These are phyloP conservation scores for Phytopythium boreale DNA, from an alignment of 352 stramenopile species.

Conservation along the genomic window DNA sequence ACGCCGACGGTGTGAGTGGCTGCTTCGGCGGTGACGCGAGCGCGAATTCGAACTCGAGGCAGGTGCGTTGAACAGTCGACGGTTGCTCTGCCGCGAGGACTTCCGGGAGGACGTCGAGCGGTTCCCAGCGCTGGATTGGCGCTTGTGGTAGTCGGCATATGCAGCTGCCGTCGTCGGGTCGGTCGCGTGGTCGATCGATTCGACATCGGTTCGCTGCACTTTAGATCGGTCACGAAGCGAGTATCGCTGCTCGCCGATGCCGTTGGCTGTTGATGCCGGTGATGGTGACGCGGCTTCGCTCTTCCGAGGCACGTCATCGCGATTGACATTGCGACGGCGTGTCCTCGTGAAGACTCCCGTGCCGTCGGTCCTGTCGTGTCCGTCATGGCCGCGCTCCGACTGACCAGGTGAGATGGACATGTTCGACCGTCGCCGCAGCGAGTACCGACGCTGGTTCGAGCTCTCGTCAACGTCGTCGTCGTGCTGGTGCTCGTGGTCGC, in stretches of 20 bases:
- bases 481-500: slow-evolving; percentile 18
- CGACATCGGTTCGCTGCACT: slow-evolving; percentile 32
- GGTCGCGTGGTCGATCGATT: slow-evolving; percentile 26
- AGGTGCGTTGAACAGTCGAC: slow-evolving; percentile 21
- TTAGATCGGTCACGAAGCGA: slow-evolving; percentile 73
- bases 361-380: slow-evolving; percentile 8
- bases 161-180: slow-evolving; percentile 32
- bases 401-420: background rate
- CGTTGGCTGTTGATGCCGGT: slow-evolving; percentile 12
- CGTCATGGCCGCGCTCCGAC: background rate
- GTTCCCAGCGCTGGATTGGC: slow-evolving; percentile 19
- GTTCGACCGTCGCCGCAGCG: slow-evolving; percentile 2
- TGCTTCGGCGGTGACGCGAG: slow-evolving; percentile 19
- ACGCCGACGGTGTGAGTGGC: slow-evolving; percentile 19
- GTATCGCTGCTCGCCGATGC: slow-evolving; percentile 43
- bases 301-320: slow-evolving; percentile 13
- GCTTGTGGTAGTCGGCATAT: slow-evolving; percentile 71
- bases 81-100: slow-evolving; percentile 15
- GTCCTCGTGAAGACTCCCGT: slow-evolving; percentile 17
- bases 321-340: slow-evolving; percentile 19
- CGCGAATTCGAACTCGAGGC: slow-evolving; percentile 15
- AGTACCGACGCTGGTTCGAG: slow-evolving; percentile 16
- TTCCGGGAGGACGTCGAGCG: slow-evolving; percentile 1
- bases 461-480: slow-evolving; percentile 13
- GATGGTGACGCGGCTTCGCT: slow-evolving; percentile 11